phyloP scores from a whole-genome alignment of 2,329 filamentous ascomycete genomes.

The Dothistroma pini region DNA sequence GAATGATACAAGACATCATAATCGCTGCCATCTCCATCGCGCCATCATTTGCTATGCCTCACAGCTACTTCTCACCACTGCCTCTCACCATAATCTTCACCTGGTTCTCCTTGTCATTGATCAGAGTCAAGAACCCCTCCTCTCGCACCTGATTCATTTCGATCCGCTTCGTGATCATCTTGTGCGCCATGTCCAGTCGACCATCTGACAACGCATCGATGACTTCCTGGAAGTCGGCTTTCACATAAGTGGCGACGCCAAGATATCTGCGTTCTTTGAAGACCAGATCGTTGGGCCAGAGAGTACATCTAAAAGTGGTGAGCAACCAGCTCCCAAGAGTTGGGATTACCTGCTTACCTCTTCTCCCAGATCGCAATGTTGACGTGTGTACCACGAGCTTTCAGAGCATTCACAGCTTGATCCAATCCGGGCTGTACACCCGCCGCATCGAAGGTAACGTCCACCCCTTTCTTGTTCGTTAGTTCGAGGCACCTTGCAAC shows the following conservation, averaged over 20 bases:
- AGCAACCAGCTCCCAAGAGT: not conserved
- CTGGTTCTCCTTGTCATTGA: constrained; percentile 49
- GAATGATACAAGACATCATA: not conserved
- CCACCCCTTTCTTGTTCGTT: constrained; percentile 45
- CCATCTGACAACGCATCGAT: constrained; percentile 47
- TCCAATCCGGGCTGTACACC: constrained; percentile 52
- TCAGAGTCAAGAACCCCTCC: constrained; percentile 46
- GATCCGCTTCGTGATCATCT: constrained; percentile 51
- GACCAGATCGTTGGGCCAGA: constrained; percentile 50
- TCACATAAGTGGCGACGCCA: constrained; percentile 51
- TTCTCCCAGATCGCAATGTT: constrained; percentile 58
- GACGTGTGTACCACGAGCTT: constrained; percentile 50
- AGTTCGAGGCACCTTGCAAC: constrained; percentile 43
- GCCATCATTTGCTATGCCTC: not conserved
- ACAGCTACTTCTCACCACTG: constrained; percentile 21
- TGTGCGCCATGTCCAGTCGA: constrained; percentile 38
- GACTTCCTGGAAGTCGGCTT: constrained; percentile 49
- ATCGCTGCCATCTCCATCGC: not conserved
- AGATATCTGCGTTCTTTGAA: constrained; percentile 53
- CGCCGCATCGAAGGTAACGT: constrained; percentile 52
- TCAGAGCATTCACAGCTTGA: constrained; percentile 47
- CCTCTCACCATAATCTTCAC: constrained; percentile 46
- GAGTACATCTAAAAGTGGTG: constrained; percentile 33
- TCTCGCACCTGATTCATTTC: constrained; percentile 46
- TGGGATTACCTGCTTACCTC: constrained; percentile 19